Evolutionary conservation across 2,329 filamentous ascomycete species (phyloP).

Genomic region (Trichoderma atrobrunneum): DNA sequence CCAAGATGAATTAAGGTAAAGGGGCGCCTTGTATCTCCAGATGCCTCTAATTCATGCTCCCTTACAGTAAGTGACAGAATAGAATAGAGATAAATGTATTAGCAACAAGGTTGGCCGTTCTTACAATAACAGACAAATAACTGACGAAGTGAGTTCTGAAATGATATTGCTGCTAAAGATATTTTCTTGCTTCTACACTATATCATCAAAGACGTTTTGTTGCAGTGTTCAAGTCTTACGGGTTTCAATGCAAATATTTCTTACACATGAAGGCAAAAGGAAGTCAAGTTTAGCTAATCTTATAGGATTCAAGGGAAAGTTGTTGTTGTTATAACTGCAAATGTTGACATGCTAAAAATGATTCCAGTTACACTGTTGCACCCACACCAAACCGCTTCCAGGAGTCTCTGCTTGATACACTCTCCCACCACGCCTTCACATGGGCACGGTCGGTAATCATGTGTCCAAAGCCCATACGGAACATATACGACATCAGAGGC

Average conservation of each 20-base stretch:
- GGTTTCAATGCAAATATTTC: too few relatives aligned
- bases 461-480: not conserved
- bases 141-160: too few relatives aligned
- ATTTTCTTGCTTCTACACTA: too few relatives aligned
- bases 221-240: too few relatives aligned
- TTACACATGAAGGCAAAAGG: too few relatives aligned
- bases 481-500: not conserved
- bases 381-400: not conserved
- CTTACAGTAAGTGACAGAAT: too few relatives aligned
- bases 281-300: not conserved
- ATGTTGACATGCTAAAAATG: not conserved
- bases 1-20: not conserved
- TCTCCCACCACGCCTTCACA: not conserved
- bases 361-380: not conserved
- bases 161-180: too few relatives aligned
- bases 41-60: too few relatives aligned
- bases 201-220: too few relatives aligned
- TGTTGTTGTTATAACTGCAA: not conserved
- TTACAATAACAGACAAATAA: too few relatives aligned
- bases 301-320: not conserved
- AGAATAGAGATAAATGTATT: too few relatives aligned
- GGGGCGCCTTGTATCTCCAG: not conserved
- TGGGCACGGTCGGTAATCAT: not conserved
- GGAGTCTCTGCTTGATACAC: not conserved
- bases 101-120: too few relatives aligned